Percentiles rank a stretch among this genome's conserved stretches.
Conservation (phyloP, 352 stramenopile genomes). For the Pythium grandisporangium region DNA sequence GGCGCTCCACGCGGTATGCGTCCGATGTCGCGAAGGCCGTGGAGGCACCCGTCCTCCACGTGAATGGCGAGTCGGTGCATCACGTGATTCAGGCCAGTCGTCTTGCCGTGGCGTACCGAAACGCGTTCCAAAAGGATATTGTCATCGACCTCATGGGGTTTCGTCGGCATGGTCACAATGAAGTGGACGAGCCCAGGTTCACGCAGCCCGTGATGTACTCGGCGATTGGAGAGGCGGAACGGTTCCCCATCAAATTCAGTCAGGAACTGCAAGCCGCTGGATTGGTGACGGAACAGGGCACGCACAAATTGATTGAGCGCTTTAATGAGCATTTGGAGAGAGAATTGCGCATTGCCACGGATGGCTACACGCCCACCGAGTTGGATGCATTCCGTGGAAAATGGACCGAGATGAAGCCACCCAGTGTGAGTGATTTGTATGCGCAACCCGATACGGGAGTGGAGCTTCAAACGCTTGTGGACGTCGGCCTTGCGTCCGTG, state of each 20-base stretch:
- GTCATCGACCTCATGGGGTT: constrained; percentile 82
- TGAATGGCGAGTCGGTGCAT: constrained; percentile 77
- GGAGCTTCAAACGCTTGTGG: constrained; percentile 35
- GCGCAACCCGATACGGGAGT: constrained; percentile 42
- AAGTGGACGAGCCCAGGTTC: constrained; percentile 84
- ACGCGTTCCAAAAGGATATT: constrained; percentile 80
- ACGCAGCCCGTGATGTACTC: constrained; percentile 87
- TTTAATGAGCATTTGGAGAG: constrained; percentile 57
- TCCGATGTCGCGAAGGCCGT: constrained; percentile 82
- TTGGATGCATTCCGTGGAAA: constrained; percentile 75
- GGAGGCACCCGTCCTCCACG: constrained; percentile 78
- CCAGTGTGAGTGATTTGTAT: constrained; percentile 39
- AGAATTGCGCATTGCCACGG: constrained; percentile 43
- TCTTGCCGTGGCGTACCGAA: constrained; percentile 74
- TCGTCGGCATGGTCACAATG: constrained; percentile 85
- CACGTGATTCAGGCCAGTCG: constrained; percentile 71
- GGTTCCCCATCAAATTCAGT: constrained; percentile 66
- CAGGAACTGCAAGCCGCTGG: constrained; percentile 46
- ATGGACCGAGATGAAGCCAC: constrained; percentile 46
- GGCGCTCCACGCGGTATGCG: constrained; percentile 72
- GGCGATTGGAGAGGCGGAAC: constrained; percentile 45
- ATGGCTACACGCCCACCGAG: constrained; percentile 51
- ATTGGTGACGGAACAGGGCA: constrained; percentile 36
- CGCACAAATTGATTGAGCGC: constrained; percentile 49
- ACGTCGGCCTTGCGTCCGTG: constrained; percentile 58